Base-by-base conservation (phyloP, 2,329 filamentous ascomycete species). In the Verticillium alfalfae region DNA sequence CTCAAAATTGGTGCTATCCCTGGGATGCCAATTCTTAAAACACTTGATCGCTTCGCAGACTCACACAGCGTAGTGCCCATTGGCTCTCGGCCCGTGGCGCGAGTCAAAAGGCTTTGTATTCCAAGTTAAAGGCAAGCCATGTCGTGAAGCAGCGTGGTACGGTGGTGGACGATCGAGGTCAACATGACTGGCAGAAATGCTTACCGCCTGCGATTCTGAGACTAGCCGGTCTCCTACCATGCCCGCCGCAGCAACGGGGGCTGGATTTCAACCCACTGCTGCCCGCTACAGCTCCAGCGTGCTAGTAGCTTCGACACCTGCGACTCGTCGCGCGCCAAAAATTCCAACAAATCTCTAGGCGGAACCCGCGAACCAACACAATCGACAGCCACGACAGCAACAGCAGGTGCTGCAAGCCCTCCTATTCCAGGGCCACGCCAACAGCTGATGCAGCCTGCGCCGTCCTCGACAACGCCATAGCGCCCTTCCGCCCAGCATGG, bases 401-500 rank as follows among this genome's bases (percentile, higher is more conserved):
- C 45, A 31, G n/a, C 31, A 15, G 31, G 26, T 34, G 26, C 54
- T 56, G 54, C 54, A 56, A 18, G 54, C 54, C 54, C 54, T 56
- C 54, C 34, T 34, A 16, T 2, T 16, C 34, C 54, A 22, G 26
- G 54, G 54, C 26, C 31, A n/a, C 16, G 26, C 13, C 13, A 18
- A 34, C 16, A 56, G 54, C 54, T 56, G 26, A 56, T 56, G 54
- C 54, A 56, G 54, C 34, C 54, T 31, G 34, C 34, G 34, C 54
- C 26, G 26, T 34, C 34, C 7, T 36, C 54, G 26, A 72, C 70
- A 68, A 81, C 82, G 81, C 78, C 73, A 81, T 82, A 82, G 76
- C 68, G 66, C 68, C 66, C 67, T 67, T 72, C 45, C 66, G 65
- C 71, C 69, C 75, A 79, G 70, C 67, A 94, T 95, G 92, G 87